Evolutionary conservation across 495 filamentous ascomycete genomes (phyloP), one percentile per base, ranked within the genome.

Genomic region (Penicillium chermesinum): DNA sequence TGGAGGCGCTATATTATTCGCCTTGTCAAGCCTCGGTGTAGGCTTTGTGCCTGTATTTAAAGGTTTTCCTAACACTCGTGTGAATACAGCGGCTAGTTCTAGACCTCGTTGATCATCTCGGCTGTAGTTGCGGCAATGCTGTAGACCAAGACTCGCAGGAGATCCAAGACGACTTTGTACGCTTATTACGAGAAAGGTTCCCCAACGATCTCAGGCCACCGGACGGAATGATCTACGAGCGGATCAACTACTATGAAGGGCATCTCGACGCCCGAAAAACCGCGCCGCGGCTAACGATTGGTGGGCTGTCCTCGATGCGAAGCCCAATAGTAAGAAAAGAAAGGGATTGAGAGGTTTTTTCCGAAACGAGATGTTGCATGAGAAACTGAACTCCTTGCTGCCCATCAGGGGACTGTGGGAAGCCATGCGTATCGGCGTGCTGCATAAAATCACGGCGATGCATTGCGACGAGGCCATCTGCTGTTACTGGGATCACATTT

Each of bases 401-500:
- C 14, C 20, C 3, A 45, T 52, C 15, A 1, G 6, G 3, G 53
- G 48, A 6, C 18, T 55, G 7, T 52, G 27, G 53, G 48, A 25
- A 22, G 53, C 25, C 14, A 48, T 55, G 27, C 37, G 36, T 13
- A 55, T 55, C 34, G 35, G 53, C n/a, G 9, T 51, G 2, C 18
- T 55, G 13, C 36, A 55, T 35, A 55, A 55, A 30, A 4, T 55
- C 17, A 38, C 12, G 12, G 48, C 53, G 1, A 55, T 57, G 37
- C 15, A 41, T 4, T 56, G 45, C 35, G 45, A 52, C 39, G 41
- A 56, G 49, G 18, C 36, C 27, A 39, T 47, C 7, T 30, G n/a
- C n/a, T 47, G 21, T 22, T 47, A 47, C 13, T 47, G 36, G 44
- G 17, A 38, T 14, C 7, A 12, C 8, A 47, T 47, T 14, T 17